These are phyloP conservation scores for Pseudozyma hubeiensis DNA, from an alignment of 1,284 basidiomycete species.

Conservation along the genomic window DNA sequence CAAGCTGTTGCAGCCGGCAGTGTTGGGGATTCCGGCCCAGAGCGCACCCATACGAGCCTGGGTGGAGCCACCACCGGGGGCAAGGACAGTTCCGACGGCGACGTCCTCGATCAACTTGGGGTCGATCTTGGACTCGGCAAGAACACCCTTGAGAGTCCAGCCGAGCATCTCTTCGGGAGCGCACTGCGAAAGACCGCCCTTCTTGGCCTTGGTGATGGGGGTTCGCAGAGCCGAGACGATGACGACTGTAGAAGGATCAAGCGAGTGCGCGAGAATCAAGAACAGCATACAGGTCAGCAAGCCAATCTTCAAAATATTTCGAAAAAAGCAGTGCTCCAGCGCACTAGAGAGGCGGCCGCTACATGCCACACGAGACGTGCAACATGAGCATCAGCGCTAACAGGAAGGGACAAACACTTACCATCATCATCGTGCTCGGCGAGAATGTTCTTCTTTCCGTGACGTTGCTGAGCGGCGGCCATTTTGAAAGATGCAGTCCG, in stretches of 20 bases:
- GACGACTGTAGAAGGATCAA: slow-evolving; percentile 74
- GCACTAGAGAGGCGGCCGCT: neutral
- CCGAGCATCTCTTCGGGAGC: slow-evolving; percentile 90
- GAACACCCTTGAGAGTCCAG: slow-evolving; percentile 71
- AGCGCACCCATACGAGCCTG: slow-evolving; percentile 95
- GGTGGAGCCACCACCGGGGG: slow-evolving; percentile 87
- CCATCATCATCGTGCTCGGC: slow-evolving; percentile 67
- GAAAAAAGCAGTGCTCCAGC: too few relatives aligned
- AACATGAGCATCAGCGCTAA: too few relatives aligned
- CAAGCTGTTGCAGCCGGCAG: slow-evolving; percentile 79
- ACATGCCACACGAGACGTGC: too few relatives aligned
- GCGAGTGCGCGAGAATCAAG: neutral
- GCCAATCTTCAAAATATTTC: too few relatives aligned
- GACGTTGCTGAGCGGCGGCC: slow-evolving; percentile 43
- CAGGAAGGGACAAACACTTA: slow-evolving; percentile 28
- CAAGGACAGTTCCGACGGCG: slow-evolving; percentile 91
- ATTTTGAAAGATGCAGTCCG: slow-evolving; percentile 16
- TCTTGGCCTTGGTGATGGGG: slow-evolving; percentile 88
- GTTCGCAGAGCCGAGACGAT: slow-evolving; percentile 88
- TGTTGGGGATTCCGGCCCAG: slow-evolving; percentile 85
- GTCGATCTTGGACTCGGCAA: slow-evolving; percentile 75
- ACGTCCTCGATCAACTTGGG: slow-evolving; percentile 79
- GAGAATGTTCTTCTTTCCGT: slow-evolving; percentile 63
- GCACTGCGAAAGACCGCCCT: slow-evolving; percentile 87
- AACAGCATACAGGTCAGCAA: neutral